Conservation (phyloP, 1,284 basidiomycete species). For the Sporisorium exsertum region DNA sequence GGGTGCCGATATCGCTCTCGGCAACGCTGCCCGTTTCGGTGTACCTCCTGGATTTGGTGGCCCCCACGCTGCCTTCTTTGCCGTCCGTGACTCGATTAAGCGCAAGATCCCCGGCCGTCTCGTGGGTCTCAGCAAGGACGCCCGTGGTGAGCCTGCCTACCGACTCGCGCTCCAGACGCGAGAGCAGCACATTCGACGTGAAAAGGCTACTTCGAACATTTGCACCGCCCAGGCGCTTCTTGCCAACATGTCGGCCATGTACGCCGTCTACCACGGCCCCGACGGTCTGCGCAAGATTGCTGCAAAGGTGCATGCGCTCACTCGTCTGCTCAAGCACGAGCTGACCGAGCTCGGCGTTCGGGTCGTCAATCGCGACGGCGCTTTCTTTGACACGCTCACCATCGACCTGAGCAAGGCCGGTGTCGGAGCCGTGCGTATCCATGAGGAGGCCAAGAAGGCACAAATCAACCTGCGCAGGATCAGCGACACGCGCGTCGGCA, state of each 20-base stretch:
- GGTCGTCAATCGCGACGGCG: conserved; percentile 72
- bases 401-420: conserved; percentile 79
- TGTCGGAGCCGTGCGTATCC: conserved; percentile 77
- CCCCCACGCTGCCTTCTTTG: conserved; percentile 87
- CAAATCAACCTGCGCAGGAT: conserved; percentile 87
- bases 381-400: conserved; percentile 94
- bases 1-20: conserved; percentile 95
- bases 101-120: conserved; percentile 96
- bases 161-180: conserved; percentile 84
- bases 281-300: conserved; percentile 87
- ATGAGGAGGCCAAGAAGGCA: conserved; percentile 77
- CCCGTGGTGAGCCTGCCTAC: conserved; percentile 86
- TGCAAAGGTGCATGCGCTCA: conserved; percentile 87
- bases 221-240: conserved; percentile 68
- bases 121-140: conserved; percentile 89
- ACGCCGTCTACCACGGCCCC: conserved; percentile 91
- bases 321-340: conserved; percentile 80
- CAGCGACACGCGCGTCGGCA: conserved; percentile 81
- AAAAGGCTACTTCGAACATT: conserved; percentile 69
- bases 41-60: conserved; percentile 71
- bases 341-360: conserved; percentile 81
- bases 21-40: conserved; percentile 94
- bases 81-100: conserved; percentile 90
- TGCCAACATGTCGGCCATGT: conserved; percentile 69
- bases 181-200: conserved; percentile 69